Percentiles rank a stretch among this genome's conserved stretches.
Evolutionary conservation across 1,284 basidiomycete species (phyloP).

Genomic region (Meripilus lineatus): DNA sequence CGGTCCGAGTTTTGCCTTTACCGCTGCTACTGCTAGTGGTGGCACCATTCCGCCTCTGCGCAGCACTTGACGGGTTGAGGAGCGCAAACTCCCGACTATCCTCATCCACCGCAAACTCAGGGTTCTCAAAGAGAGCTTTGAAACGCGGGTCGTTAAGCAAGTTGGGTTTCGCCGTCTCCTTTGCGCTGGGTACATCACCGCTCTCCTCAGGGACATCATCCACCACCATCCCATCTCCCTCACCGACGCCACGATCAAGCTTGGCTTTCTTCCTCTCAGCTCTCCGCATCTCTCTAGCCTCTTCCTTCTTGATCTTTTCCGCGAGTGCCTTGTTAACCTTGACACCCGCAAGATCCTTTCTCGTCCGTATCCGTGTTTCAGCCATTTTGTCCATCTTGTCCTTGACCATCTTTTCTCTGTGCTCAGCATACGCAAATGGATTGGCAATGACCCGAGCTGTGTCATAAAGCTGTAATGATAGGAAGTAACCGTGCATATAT

Average conservation of each 20-base stretch:
- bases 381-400: conserved; percentile 92
- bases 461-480: conserved; percentile 93
- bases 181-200: no score
- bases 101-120: conserved; percentile 94
- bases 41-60: conserved; percentile 38
- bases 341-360: conserved; percentile 60
- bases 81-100: conserved; percentile 82
- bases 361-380: conserved; percentile 86
- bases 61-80: conserved; percentile 82
- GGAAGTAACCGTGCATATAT: conserved; percentile 99
- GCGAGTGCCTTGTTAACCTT: conserved; percentile 94
- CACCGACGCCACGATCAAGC: conserved; percentile 31
- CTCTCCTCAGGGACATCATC: conserved; percentile 38
- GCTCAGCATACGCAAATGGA: conserved; percentile 93
- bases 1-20: conserved; percentile 55
- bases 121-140: conserved; percentile 87
- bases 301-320: conserved; percentile 75
- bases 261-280: conserved; percentile 57
- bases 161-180: conserved; percentile 36
- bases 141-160: conserved; percentile 89
- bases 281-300: conserved; percentile 62
- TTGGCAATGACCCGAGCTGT: conserved; percentile 94
- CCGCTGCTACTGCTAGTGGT: conserved; percentile 10
- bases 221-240: conserved; percentile 37
- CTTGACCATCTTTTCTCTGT: conserved; percentile 83